phyloP scores from a whole-genome alignment of 2,329 filamentous ascomycete genomes.

The Pseudogymnoascus sp. region DNA sequence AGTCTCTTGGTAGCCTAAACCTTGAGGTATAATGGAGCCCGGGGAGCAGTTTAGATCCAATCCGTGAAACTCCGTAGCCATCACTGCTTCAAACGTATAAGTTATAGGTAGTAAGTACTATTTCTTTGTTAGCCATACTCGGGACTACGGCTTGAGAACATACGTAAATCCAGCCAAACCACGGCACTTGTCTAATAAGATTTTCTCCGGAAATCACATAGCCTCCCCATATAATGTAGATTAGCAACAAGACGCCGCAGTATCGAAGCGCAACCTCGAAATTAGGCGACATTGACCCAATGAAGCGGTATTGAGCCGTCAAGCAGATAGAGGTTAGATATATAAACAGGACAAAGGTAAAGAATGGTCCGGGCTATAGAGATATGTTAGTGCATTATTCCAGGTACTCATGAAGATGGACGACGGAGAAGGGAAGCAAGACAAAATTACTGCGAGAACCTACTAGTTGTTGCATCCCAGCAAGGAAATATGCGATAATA shows the following conservation, averaged over 20 bases:
- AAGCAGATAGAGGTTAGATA: conserved; percentile 45
- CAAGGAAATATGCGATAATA: neutral
- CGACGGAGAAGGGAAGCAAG: neutral
- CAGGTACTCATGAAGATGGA: neutral
- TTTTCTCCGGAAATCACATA: conserved; percentile 52
- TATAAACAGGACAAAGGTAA: conserved; percentile 51
- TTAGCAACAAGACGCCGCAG: conserved; percentile 41
- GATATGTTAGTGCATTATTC: neutral
- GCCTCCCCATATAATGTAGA: conserved; percentile 52
- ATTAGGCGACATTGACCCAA: conserved; percentile 45
- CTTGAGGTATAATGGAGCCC: neutral
- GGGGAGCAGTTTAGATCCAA: conserved; percentile 33
- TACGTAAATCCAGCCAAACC: conserved; percentile 58
- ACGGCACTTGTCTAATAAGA: conserved; percentile 55
- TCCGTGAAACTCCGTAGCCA: conserved; percentile 62
- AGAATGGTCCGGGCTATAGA: conserved; percentile 41
- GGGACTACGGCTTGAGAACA: conserved; percentile 11
- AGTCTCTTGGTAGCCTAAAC: neutral
- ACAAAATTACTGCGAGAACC: neutral
- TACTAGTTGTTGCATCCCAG: neutral
- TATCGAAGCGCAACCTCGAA: conserved; percentile 53
- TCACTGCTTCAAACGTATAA: conserved; percentile 59
- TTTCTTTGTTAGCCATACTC: neutral
- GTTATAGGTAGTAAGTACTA: conserved; percentile 33
- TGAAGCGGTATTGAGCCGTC: conserved; percentile 48